Base-by-base conservation (phyloP, 1,284 basidiomycete species). In the Fistulina hepatica region DNA sequence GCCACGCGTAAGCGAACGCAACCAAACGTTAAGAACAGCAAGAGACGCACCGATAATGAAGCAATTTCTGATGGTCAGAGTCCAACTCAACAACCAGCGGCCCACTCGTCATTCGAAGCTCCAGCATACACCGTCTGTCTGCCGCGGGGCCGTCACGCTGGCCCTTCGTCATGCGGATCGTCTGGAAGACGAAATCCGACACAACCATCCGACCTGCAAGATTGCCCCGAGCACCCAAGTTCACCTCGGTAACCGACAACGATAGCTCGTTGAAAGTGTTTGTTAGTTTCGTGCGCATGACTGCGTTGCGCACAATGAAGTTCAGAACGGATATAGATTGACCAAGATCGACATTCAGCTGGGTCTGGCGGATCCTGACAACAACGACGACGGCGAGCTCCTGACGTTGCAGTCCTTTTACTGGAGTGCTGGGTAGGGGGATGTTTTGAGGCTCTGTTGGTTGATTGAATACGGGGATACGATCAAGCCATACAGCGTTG, bases 401-500 rank as follows among this genome's bases (percentile, higher is more conserved):
- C 52, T 67, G 68, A 48, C 64, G 68, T 44, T 36, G 37, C 47
- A 35, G 35, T 45, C 20, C 48, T 48, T 51, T 12, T 57, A 15
- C 15, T 52, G 21, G 35, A 44, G 52, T 16, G 44, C 41, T 34
- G 58, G 47, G 37, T 52, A 45, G 37, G 7, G 12, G 15, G 30
- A 10, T 32, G 19, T 31, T 47, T 42, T 25, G 24, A 39, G 21
- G 40, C 41, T 2, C 13, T 11, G 34, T 21, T 12, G 35, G 23
- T 13, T 36, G 37, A 22, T 69, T 71, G 48, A 83, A 70, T 3
- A 84, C 57, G 0, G 85, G 83, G 25, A 91, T 86, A 27, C 77
- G 76, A 51, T 91, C 88, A 31, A 92, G 55, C 85, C 86, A 92
- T 13, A 91, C 84, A 2, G 86, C 86, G 55, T 90, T 89, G 68